Evolutionary conservation across 78 protist species (phyloP).

Genomic region (Dictyostelium intermedium): DNA sequence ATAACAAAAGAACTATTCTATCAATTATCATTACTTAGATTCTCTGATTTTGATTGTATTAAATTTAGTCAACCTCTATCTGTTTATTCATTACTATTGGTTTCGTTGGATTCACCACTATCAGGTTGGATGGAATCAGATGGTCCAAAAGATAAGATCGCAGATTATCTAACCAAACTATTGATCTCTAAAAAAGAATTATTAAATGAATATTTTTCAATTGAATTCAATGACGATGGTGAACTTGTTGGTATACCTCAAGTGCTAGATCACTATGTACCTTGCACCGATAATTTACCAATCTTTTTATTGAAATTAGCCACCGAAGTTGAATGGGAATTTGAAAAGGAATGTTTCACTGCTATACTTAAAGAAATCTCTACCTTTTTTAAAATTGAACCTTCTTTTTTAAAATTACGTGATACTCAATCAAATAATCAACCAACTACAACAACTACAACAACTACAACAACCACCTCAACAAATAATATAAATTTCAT

Average conservation of each 20-base stretch:
- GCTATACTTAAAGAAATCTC: slow-evolving; percentile 60
- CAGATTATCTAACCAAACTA: slow-evolving; percentile 30
- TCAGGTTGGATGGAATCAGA: slow-evolving; percentile 44
- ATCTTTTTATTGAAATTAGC: slow-evolving; percentile 75
- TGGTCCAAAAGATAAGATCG: slow-evolving; percentile 61
- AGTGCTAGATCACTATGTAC: slow-evolving; percentile 81
- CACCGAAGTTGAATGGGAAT: slow-evolving; percentile 83
- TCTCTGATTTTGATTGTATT: slow-evolving; percentile 63
- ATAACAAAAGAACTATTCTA: slow-evolving; percentile 71
- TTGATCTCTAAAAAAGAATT: slow-evolving; percentile 36
- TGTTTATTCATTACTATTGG: not conserved
- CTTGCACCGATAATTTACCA: slow-evolving; percentile 81
- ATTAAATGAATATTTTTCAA: slow-evolving; percentile 82
- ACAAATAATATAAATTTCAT: not conserved
- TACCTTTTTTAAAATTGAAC: slow-evolving; percentile 55
- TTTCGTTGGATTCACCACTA: slow-evolving; percentile 49
- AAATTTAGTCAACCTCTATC: slow-evolving; percentile 28
- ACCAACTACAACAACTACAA: not conserved
- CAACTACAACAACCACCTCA: not conserved
- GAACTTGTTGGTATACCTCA: slow-evolving; percentile 70
- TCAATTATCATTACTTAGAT: slow-evolving; percentile 26
- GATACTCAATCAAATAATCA: not conserved
- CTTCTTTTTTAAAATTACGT: slow-evolving; percentile 17
- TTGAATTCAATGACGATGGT: slow-evolving; percentile 52
- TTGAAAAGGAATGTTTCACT: slow-evolving; percentile 79